Evolutionary conservation across 371 early-diverging fungal species (phyloP).

Genomic region (Phascolomyces articulosus): DNA sequence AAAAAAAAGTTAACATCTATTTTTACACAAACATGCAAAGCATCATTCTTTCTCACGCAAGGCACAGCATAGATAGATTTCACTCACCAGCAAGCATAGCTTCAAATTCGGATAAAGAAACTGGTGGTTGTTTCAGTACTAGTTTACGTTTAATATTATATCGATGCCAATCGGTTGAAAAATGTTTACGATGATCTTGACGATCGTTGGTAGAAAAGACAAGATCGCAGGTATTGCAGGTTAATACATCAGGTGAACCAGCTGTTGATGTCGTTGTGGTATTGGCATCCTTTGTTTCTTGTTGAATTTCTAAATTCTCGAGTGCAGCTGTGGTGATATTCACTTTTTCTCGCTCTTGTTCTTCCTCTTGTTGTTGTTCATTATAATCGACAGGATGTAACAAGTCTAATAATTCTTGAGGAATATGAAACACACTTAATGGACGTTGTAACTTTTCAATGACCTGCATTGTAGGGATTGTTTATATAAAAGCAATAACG

Average conservation of each 20-base stretch:
- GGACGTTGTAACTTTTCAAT: constrained; percentile 9
- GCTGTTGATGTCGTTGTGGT: background rate
- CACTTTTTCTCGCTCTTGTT: background rate
- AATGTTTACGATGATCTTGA: constrained; percentile 88
- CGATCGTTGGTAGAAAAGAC: constrained; percentile 72
- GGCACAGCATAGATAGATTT: background rate
- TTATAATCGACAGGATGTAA: constrained; percentile 26
- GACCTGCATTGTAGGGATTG: constrained; percentile 1
- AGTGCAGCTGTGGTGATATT: background rate
- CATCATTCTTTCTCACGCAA: too few relatives aligned
- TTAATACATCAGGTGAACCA: constrained; percentile 6
- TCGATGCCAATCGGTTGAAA: constrained; percentile 91
- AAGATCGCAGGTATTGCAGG: constrained; percentile 87
- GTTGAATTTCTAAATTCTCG: constrained; percentile 5
- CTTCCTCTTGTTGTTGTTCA: constrained; percentile 8
- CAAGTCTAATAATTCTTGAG: constrained; percentile 25
- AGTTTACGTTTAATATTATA: constrained; percentile 97
- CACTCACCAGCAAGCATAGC: constrained; percentile 65
- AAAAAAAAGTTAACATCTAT: too few relatives aligned
- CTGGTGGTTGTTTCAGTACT: constrained; percentile 74
- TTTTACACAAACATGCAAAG: too few relatives aligned
- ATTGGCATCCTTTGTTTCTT: background rate
- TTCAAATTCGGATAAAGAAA: constrained; percentile 80
- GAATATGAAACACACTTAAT: constrained; percentile 27
- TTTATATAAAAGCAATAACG: too few relatives aligned